Evolutionary conservation across 352 stramenopile species (phyloP), one percentile per base, ranked within the genome.

Genomic region (Phytopythium boreale): DNA sequence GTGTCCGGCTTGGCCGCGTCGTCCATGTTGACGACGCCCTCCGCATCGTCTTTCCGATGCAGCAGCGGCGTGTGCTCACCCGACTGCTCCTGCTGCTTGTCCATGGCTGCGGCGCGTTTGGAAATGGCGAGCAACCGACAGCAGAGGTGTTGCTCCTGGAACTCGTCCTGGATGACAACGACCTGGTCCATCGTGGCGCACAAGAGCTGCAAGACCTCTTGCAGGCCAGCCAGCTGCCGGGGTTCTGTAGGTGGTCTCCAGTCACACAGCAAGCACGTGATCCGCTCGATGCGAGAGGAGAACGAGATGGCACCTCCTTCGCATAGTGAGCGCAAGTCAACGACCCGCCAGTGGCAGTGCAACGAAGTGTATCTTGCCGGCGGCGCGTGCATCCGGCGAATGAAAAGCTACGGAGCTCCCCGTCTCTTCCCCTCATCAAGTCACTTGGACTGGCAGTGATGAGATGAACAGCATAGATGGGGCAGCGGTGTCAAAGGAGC

Each of bases 31-130:
- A 57, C 52, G 31, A 50, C 44, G 39, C 71, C 71, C n/a, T 74
- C 43, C 4, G 46, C 55, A 2, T 58, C 37, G 12, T 29, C 29
- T 24, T 50, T 27, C 17, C 63, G 56, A 24, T 66, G 62, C 43
- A 79, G 64, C 59, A 79, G 57, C 50, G 66, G 64, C 34, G 74
- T 70, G 27, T 59, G 59, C 56, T 82, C 71, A 8, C 41, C 56
- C n/a, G n/a, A 24, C 31, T 59, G 9, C 2, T 10, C 7, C 36
- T 27, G n/a, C 29, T 6, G 9, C 7, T 26, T 6, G 29, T 59
- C 31, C 52, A 59, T 59, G 53, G 36, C 36, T 2, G 34, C 26
- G 34, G 34, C 1, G 14, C 36, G 53, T 47, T 49, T 24, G 53
- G 53, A 31, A 59, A 36, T 59, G 53, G 24, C 53, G 31, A 27